Evolutionary conservation across 768 basidiomycete species (phyloP).

Genomic region (Lentinula lateritia): DNA sequence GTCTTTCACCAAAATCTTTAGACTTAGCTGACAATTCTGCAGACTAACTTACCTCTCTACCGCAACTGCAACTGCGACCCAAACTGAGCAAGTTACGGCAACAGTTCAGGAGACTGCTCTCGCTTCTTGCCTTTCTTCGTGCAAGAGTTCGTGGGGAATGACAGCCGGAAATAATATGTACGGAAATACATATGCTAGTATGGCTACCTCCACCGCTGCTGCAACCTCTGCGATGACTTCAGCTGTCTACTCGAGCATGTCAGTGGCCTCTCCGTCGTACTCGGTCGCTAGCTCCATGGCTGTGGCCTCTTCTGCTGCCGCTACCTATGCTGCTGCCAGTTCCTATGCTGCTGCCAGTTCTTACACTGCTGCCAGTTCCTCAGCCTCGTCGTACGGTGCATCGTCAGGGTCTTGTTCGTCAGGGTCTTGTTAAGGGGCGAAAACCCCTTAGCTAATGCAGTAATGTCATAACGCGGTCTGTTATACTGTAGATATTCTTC

Average conservation of each 20-base stretch:
- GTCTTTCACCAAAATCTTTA: neutral
- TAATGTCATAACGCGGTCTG: slow-evolving; percentile 15
- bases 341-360: slow-evolving; percentile 5
- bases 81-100: slow-evolving; percentile 36
- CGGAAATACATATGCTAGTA: slow-evolving; percentile 40
- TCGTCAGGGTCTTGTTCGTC: slow-evolving; percentile 19
- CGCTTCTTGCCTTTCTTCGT: slow-evolving; percentile 33
- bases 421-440: slow-evolving; percentile 23
- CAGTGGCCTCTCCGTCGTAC: neutral
- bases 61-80: slow-evolving; percentile 35
- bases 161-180: slow-evolving; percentile 44
- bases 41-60: slow-evolving; percentile 6
- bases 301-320: neutral
- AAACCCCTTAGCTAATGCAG: slow-evolving; percentile 19
- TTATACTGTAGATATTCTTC: slow-evolving; percentile 26
- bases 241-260: slow-evolving; percentile 1
- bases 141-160: slow-evolving; percentile 54
- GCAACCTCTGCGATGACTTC: neutral
- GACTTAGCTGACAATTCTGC: neutral
- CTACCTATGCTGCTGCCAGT: slow-evolving; percentile 1
- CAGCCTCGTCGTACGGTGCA: slow-evolving; percentile 15
- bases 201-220: slow-evolving; percentile 14
- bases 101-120: slow-evolving; percentile 44
- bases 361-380: slow-evolving; percentile 5
- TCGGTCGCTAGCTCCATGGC: neutral